Conservation (phyloP, 306 rosid species). For the Dalbergia cochinchinensis region DNA sequence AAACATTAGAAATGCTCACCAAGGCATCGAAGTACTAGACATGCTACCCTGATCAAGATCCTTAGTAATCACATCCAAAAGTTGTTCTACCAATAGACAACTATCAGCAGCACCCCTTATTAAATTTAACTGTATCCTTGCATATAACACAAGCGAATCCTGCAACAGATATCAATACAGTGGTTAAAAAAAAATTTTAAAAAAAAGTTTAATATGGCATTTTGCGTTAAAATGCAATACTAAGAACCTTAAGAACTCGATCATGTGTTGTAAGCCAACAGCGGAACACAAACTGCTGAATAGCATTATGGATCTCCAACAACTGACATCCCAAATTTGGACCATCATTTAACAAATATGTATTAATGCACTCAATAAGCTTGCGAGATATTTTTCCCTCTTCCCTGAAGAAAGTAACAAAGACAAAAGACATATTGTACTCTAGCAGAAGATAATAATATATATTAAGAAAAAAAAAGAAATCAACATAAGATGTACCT, state of each 20-base stretch:
- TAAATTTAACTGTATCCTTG: constrained; percentile 80
- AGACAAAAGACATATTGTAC: constrained; percentile 37
- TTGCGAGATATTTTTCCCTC: constrained; percentile 90
- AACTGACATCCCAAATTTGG: constrained; percentile 76
- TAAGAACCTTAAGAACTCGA: constrained; percentile 81
- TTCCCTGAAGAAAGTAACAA: constrained; percentile 65
- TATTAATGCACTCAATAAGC: constrained; percentile 87
- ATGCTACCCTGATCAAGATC: constrained; percentile 85
- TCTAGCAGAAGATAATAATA: constrained; percentile 36
- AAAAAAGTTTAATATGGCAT: constrained; percentile 13
- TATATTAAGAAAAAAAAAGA: not conserved
- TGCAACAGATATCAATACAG: constrained; percentile 49
- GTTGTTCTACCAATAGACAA: constrained; percentile 72
- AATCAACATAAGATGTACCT: constrained; percentile 62
- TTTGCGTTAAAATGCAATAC: constrained; percentile 39
- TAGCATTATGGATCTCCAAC: constrained; percentile 77
- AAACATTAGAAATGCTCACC: constrained; percentile 61
- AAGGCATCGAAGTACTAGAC: constrained; percentile 58
- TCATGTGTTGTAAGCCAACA: constrained; percentile 91
- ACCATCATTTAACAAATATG: constrained; percentile 87
- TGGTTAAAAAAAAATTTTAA: not conserved
- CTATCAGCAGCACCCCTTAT: constrained; percentile 70
- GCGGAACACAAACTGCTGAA: constrained; percentile 81
- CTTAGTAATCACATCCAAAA: constrained; percentile 85
- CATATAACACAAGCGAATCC: constrained; percentile 82